A percentile compares a stretch with the other conserved stretches of the same genome.
These are phyloP conservation scores for Plenodomus tracheiphilus DNA, from an alignment of 2,329 filamentous ascomycete species.

Conservation along the genomic window DNA sequence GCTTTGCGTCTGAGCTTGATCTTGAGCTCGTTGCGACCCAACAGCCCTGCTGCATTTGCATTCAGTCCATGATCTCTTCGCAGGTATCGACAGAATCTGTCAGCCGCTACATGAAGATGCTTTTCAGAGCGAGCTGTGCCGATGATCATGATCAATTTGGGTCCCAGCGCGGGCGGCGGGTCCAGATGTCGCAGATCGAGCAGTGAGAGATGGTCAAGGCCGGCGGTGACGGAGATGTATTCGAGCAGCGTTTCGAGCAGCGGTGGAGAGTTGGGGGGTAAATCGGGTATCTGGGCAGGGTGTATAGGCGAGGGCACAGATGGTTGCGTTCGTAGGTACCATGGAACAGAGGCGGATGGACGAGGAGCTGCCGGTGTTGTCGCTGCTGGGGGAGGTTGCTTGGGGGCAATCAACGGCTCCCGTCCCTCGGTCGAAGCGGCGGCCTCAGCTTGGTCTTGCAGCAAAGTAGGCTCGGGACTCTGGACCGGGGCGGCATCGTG, in stretches of 20 bases:
- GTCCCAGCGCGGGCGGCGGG: constrained; percentile 82
- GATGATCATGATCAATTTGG: constrained; percentile 89
- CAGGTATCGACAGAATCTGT: constrained; percentile 86
- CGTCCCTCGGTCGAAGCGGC: too few relatives aligned
- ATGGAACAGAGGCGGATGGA: constrained; percentile 57
- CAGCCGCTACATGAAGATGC: constrained; percentile 87
- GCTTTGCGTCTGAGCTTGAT: constrained; percentile 80
- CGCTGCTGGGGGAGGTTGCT: constrained; percentile 6
- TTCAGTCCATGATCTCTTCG: constrained; percentile 71
- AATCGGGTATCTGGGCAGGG: constrained; percentile 62
- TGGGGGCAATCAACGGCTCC: not conserved
- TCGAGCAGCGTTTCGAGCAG: constrained; percentile 74
- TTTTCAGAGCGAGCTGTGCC: constrained; percentile 90
- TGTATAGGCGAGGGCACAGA: constrained; percentile 47
- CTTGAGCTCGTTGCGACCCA: constrained; percentile 90
- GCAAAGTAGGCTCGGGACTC: too few relatives aligned
- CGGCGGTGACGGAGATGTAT: constrained; percentile 81
- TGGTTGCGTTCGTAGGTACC: constrained; percentile 73
- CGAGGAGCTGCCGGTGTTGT: constrained; percentile 6
- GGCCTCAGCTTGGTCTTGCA: too few relatives aligned
- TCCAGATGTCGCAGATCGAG: constrained; percentile 84
- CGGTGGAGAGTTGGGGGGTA: constrained; percentile 70
- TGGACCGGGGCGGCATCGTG: constrained; percentile 6
- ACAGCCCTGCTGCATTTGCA: constrained; percentile 81
- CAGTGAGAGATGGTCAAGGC: constrained; percentile 78